phyloP scores from a whole-genome alignment of 202 grass and related monocot genomes.

The Zoysia matrella region DNA sequence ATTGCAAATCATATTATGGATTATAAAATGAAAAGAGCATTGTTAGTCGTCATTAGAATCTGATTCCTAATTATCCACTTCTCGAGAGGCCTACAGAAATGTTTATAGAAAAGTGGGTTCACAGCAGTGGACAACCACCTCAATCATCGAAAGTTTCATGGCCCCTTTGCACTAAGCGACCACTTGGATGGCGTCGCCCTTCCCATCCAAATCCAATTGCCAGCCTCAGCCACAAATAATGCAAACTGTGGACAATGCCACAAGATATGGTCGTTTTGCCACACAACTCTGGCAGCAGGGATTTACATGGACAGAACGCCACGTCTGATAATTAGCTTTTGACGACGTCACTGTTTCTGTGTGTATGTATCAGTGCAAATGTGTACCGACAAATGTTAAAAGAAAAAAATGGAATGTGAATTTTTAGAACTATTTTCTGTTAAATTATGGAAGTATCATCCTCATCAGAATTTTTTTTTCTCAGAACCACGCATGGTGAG shows the following conservation, averaged over 20 bases:
- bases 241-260: slow-evolving; percentile 19
- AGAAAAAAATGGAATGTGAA: neutral
- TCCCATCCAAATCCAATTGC: slow-evolving; percentile 51
- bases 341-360: neutral
- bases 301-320: slow-evolving; percentile 24
- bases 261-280: slow-evolving; percentile 6
- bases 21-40: neutral
- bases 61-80: slow-evolving; percentile 44
- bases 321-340: slow-evolving; percentile 22
- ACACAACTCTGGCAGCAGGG: slow-evolving; percentile 15
- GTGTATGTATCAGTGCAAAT: neutral
- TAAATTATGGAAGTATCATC: neutral
- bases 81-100: slow-evolving; percentile 1
- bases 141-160: slow-evolving; percentile 52
- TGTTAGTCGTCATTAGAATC: neutral
- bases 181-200: slow-evolving; percentile 52
- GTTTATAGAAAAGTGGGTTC: slow-evolving; percentile 21
- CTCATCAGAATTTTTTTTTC: neutral
- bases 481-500: too few species aligned
- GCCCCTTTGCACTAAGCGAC: slow-evolving; percentile 41
- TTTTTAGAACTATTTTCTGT: neutral
- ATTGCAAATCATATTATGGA: neutral
- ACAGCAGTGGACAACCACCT: slow-evolving; percentile 43
- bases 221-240: slow-evolving; percentile 51
- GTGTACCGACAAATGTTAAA: neutral